These are phyloP conservation scores for Sporisorium exsertum DNA, from an alignment of 1,284 basidiomycete genomes.

Conservation along the genomic window DNA sequence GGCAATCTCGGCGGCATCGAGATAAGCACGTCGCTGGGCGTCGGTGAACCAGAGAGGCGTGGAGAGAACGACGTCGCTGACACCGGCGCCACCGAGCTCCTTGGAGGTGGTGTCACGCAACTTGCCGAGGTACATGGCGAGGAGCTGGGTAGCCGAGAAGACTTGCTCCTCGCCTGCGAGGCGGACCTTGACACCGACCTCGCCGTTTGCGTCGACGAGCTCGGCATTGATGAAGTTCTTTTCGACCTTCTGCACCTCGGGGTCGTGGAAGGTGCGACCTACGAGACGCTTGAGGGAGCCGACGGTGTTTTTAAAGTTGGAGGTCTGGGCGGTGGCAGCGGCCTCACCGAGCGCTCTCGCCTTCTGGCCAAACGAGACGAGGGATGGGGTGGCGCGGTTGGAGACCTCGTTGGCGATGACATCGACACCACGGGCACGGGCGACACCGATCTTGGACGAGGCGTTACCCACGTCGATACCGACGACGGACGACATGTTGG, in stretches of 20 bases:
- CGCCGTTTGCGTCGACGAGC: constrained; percentile 66
- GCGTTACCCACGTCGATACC: constrained; percentile 68
- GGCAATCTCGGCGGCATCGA: constrained; percentile 68
- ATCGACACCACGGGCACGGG: constrained; percentile 67
- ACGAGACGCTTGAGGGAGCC: constrained; percentile 68
- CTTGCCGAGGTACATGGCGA: constrained; percentile 68
- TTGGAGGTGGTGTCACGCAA: constrained; percentile 66
- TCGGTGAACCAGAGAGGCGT: constrained; percentile 69
- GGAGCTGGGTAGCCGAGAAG: constrained; percentile 68
- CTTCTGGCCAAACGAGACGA: constrained; percentile 68
- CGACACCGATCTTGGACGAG: constrained; percentile 66
- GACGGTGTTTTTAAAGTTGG: constrained; percentile 69
- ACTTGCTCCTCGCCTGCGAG: constrained; percentile 64
- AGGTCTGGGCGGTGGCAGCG: constrained; percentile 67
- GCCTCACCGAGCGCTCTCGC: constrained; percentile 67
- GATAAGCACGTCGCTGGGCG: constrained; percentile 65
- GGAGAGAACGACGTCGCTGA: constrained; percentile 68
- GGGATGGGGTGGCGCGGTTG: constrained; percentile 67
- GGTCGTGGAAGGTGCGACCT: constrained; percentile 63
- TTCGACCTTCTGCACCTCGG: constrained; percentile 64
- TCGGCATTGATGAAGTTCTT: constrained; percentile 68
- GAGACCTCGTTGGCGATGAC: constrained; percentile 68
- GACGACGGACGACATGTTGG: constrained; percentile 63
- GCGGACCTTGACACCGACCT: constrained; percentile 68
- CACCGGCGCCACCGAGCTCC: constrained; percentile 64